These are phyloP conservation scores for Populus hybrid DNA, from an alignment of 441 rosid species.

Conservation along the genomic window DNA sequence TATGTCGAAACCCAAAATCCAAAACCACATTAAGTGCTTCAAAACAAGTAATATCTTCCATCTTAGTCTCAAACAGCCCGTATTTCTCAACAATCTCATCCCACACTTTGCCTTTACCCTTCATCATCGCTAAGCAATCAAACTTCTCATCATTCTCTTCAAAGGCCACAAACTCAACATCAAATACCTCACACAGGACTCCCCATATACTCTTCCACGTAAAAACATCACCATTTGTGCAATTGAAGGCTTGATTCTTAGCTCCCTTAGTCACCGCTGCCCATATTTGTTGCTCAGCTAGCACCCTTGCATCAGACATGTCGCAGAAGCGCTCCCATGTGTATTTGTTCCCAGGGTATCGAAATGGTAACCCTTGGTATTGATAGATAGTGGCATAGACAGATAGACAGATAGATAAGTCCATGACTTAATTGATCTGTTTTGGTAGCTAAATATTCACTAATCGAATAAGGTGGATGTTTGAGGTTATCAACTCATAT, in stretches of 20 bases:
- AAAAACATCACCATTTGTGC: constrained; percentile 15
- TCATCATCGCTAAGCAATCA: constrained; percentile 20
- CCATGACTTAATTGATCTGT: no score
- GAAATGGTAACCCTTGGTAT: constrained; percentile 23
- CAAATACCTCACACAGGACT: constrained; percentile 14
- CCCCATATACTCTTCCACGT: constrained; percentile 33
- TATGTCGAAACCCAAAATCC: constrained; percentile 29
- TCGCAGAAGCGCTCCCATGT: constrained; percentile 42
- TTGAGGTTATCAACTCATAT: no score
- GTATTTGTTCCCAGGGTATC: constrained; percentile 23
- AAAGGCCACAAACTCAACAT: constrained; percentile 25
- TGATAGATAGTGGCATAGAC: constrained; percentile 35
- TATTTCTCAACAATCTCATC: constrained; percentile 32
- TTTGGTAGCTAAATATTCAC: no score
- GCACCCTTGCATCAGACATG: constrained; percentile 12
- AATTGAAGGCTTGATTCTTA: no score
- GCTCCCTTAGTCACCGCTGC: no score
- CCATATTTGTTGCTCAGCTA: no score
- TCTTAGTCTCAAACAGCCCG: constrained; percentile 30
- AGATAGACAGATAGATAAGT: background rate
- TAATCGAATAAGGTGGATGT: no score
- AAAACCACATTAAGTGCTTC: constrained; percentile 14
- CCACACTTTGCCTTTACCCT: constrained; percentile 27
- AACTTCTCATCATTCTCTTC: constrained; percentile 21
- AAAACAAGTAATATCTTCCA: constrained; percentile 29